Evolutionary conservation across 441 rosid species (phyloP).

Genomic region (Biscutella laevigata): DNA sequence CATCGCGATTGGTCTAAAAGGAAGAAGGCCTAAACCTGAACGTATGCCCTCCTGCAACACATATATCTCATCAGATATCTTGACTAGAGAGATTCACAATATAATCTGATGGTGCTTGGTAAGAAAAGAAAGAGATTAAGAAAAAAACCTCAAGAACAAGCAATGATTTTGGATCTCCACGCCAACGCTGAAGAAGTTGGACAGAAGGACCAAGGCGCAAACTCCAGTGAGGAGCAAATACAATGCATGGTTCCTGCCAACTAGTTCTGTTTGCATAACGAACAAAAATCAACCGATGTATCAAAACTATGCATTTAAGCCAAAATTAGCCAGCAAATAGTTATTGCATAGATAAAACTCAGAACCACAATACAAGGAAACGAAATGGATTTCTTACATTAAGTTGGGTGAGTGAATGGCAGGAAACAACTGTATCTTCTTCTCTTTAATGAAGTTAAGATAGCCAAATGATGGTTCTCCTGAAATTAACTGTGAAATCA

Average conservation of each 20-base stretch:
- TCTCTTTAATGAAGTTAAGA: constrained; percentile 44
- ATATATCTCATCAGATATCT: constrained; percentile 7
- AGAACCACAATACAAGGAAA: background rate
- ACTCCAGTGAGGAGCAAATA: constrained; percentile 76
- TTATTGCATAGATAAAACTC: background rate
- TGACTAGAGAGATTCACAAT: background rate
- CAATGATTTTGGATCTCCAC: constrained; percentile 50
- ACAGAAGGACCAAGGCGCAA: constrained; percentile 73
- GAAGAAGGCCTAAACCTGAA: constrained; percentile 58
- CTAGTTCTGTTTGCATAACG: constrained; percentile 37
- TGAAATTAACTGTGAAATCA: constrained; percentile 59
- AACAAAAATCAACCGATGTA: constrained; percentile 12
- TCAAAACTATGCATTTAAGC: background rate
- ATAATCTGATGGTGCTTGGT: background rate
- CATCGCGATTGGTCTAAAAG: constrained; percentile 66
- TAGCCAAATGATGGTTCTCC: constrained; percentile 69
- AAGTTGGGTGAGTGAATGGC: constrained; percentile 64
- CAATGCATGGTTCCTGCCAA: constrained; percentile 88
- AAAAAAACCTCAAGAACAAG: constrained; percentile 74
- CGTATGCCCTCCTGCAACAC: constrained; percentile 47
- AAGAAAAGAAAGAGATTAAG: background rate
- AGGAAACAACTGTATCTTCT: constrained; percentile 61
- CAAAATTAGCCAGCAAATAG: background rate
- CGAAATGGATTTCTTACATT: constrained; percentile 41
- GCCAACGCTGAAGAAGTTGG: constrained; percentile 69